Base-by-base conservation (phyloP, 2,329 filamentous ascomycete species). In the Sordariomycetes sp. region DNA sequence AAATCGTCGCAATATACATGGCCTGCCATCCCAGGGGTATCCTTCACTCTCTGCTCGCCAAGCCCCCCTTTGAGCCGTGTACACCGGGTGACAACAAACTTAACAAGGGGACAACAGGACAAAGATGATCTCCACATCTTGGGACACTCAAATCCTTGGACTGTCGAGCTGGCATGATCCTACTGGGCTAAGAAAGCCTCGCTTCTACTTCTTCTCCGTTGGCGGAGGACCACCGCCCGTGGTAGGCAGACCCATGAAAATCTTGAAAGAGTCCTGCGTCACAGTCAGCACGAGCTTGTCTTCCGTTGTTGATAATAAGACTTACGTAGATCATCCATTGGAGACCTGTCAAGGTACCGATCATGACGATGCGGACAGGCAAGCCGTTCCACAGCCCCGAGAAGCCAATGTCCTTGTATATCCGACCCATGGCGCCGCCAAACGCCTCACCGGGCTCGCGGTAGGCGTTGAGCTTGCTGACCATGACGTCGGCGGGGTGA, bases 241-340 rank as follows among this genome's bases (percentile, higher is more conserved):
- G 4, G 86, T 92, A 3, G 86, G 86, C 34, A 93, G 61, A 27
- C 86, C 84, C 78, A 92, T 86, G 54, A 85, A 85, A 51, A 92
- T 85, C 73, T 92, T 90, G 72, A 88, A 88, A 46, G 82, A 86
- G 50, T 90, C 83, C 72, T 78, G 40, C 5, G 30, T 25, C 35
- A 37, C 32, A 1, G 39, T 53, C 33, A 52, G 46, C 35, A 27
- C 34, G 26, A 15, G 40, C n/a, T n/a, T n/a, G n/a, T n/a, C 59
- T 6, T 34, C 15, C 10, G 11, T 8, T 10, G 18, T 23, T 32
- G 23, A 35, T 8, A 19, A 24, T 3, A 21, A 35, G 11, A 59
- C 70, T 67, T 49, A 74, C 82, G 63, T 88, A 92, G 55, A 88
- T 92, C 80, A 93, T 86, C 86, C 86, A 94, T 65, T 94, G 87